These are phyloP conservation scores for Cutaneotrichosporon spelunceum DNA, from an alignment of 1,284 basidiomycete species.

Conservation along the genomic window DNA sequence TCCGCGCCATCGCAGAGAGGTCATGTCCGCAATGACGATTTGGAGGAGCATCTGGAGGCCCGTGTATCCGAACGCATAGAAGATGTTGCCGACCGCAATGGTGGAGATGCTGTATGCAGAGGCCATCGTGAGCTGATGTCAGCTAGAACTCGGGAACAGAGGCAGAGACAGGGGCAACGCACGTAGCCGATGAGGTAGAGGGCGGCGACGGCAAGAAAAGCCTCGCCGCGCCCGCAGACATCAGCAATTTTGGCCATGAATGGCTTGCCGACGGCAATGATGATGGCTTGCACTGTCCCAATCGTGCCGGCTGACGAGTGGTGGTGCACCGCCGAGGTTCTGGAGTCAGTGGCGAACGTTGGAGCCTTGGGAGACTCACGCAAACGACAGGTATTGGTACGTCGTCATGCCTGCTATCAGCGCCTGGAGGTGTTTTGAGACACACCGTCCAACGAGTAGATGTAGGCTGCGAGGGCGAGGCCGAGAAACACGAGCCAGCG, in stretches of 20 bases:
- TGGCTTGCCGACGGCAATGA: conserved; percentile 69
- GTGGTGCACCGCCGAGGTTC: conserved; percentile 55
- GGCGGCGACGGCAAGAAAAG: conserved; percentile 60
- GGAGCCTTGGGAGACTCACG: too few relatives aligned
- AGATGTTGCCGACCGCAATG: conserved; percentile 42
- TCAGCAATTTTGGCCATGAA: conserved; percentile 76
- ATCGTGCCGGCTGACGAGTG: conserved; percentile 65
- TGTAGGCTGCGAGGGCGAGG: conserved; percentile 67
- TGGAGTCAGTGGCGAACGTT: conserved; percentile 1
- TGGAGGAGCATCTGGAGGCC: conserved; percentile 71
- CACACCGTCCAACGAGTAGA: conserved; percentile 65
- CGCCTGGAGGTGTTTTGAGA: not conserved
- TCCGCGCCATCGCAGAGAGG: conserved; percentile 71
- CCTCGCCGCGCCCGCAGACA: conserved; percentile 57
- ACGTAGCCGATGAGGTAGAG: conserved; percentile 57
- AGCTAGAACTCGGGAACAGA: conserved; percentile 13
- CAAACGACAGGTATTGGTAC: conserved; percentile 63
- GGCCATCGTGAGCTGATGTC: conserved; percentile 65
- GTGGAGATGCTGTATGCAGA: conserved; percentile 59
- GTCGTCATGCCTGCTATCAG: conserved; percentile 55
- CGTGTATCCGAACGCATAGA: conserved; percentile 50
- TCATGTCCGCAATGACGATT: conserved; percentile 74
- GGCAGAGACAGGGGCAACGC: conserved; percentile 42
- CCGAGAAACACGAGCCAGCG: conserved; percentile 62
- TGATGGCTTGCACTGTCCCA: conserved; percentile 53